Evolutionary conservation across 495 filamentous ascomycete species (phyloP), one percentile per base, ranked within the genome.

Genomic region (Talaromyces liani): DNA sequence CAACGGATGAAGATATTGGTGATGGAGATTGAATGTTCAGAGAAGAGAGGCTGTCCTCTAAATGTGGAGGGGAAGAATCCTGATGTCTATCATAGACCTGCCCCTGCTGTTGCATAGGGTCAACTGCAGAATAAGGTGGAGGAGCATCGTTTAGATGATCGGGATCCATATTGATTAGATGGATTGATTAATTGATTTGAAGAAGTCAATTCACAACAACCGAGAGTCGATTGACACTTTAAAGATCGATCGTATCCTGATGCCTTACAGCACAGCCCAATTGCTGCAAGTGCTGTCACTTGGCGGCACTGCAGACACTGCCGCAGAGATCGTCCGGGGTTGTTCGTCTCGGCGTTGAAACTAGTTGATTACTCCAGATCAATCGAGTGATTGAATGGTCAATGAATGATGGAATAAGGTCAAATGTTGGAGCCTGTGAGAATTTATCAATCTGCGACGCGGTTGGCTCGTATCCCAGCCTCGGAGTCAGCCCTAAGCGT

Each of bases 111-210:
- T 70, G 41, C 47, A 79, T 67, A 39, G 78, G 78, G 64, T 80
- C 78, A 55, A 77, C 72, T 36, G 76, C 70, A 64, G 78, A 76
- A 69, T 80, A 80, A 34, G 78, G 77, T 60, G 76, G 77, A 63
- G 77, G 75, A 61, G 69, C 75, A 66, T 80, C 78, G 39, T 77
- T 75, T 60, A 73, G 22, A 10, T 67, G 64, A 41, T 57, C 36
- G 33, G 12, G 22, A 24, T 49, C 62, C 62, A 64, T 64, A 33
- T 36, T 45, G 62, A 18, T n/a, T 5, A 27, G 22, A 27, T 27
- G 27, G 27, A 27, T 27, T 27, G 27, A 27, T 27, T 2, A 27
- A 27, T 27, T 27, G 27, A 27, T 27, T 58, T 58, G 31, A 33
- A 33, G 2, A 33, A 33, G 9, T 7, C 31, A 41, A 41, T 1